Evolutionary conservation across 169 alveolate genomes (phyloP), one percentile per base, ranked within the genome.

Genomic region (Plasmodium knowlesi): DNA sequence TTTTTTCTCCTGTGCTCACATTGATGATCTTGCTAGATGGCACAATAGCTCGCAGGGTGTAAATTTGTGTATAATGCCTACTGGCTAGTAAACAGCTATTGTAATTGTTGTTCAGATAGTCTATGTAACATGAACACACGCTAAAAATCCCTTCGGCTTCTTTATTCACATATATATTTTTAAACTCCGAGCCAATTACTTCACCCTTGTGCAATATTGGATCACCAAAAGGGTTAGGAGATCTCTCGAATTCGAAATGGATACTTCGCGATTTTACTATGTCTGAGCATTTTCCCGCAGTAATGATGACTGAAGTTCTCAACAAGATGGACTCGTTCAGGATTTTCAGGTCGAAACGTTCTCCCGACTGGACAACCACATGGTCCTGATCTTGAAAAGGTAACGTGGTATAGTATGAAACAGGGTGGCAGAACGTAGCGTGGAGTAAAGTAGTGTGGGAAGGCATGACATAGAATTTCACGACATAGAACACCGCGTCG

Each of bases 141-240:
- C 46, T 86, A 86, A 46, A 86, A n/a, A 86, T 54, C 16, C 93
- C 93, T 86, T 86, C 81, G 61, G 70, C 93, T 22, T 86, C 50
- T 53, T 86, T 34, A 4, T 50, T 19, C 28, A 86, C 93, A 74
- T 86, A 54, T 74, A 86, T 86, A 43, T 86, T 76, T 86, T 86
- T 74, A 76, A 86, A 74, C 46, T 41, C 46, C 46, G 80, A 39
- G 67, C 93, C 93, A 32, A 86, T 86, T 86, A 86, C 43, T 74
- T 86, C 86, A 8, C 93, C 93, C 70, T 50, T 86, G 32, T 86
- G 80, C 80, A 86, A 76, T 86, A 86, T 76, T 22, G 93, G 93
- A 6, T 16, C 16, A 34, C 93, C 93, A 74, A 86, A 74, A 30
- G 28, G 79, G 67, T 57, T 86, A 73, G 39, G 9, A 0, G 79